These are phyloP conservation scores for Lepidopterella palustris DNA, from an alignment of 495 filamentous ascomycete species.

Conservation along the genomic window DNA sequence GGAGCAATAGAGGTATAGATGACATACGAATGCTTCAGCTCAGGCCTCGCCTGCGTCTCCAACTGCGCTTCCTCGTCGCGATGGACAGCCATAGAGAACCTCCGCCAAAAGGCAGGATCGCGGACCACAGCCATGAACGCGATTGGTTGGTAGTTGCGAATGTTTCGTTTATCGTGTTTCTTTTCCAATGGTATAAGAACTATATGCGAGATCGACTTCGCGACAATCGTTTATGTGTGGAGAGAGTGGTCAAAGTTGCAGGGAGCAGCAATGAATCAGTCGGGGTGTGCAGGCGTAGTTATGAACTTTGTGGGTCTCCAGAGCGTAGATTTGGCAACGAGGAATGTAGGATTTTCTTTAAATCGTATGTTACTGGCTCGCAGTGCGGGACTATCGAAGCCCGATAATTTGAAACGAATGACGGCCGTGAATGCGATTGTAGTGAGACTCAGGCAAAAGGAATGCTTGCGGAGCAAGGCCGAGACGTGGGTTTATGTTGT, in stretches of 20 bases:
- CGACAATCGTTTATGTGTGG: not conserved
- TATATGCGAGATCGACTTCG: too few species aligned
- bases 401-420: slow-evolving; percentile 1
- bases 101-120: slow-evolving; percentile 58
- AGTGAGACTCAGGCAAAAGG: not conserved
- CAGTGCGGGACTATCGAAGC: not conserved
- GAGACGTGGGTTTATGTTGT: not conserved
- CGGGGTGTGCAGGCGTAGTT: not conserved
- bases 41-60: slow-evolving; percentile 16
- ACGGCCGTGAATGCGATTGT: not conserved
- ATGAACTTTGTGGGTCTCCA: not conserved
- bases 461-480: not conserved
- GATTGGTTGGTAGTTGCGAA: not conserved
- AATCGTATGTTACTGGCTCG: slow-evolving; percentile 9
- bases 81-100: slow-evolving; percentile 56
- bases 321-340: not conserved
- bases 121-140: slow-evolving; percentile 41
- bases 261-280: not conserved
- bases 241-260: not conserved
- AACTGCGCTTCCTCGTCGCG: slow-evolving; percentile 32
- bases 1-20: too few species aligned
- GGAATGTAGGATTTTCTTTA: not conserved
- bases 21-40: slow-evolving; percentile 38
- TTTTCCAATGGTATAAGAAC: too few species aligned
- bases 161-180: slow-evolving; percentile 20